Evolutionary conservation across 1,284 basidiomycete species (phyloP).

Genomic region (Apiotrichum laibachii): DNA sequence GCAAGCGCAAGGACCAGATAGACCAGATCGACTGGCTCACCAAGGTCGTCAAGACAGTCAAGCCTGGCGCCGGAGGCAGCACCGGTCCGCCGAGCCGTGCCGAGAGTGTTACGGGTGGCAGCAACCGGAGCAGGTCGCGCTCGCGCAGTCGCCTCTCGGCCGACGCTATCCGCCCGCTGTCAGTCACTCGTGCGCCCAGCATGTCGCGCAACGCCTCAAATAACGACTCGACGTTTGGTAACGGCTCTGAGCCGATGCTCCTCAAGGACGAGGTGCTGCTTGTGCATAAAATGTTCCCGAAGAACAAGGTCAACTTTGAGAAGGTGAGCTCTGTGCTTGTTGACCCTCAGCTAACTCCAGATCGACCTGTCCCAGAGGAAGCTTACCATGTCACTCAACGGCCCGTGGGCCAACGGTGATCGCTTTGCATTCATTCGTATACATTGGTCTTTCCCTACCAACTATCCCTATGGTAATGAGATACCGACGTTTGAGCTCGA

Average conservation of each 20-base stretch:
- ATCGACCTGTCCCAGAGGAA: conserved; percentile 74
- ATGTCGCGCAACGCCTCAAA: conserved; percentile 4
- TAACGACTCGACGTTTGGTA: conserved; percentile 19
- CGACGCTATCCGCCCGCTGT: conserved; percentile 7
- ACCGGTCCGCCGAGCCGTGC: conserved; percentile 13
- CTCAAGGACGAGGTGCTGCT: conserved; percentile 82
- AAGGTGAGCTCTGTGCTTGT: conserved; percentile 58
- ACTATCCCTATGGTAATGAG: conserved; percentile 70
- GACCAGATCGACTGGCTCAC: conserved; percentile 52
- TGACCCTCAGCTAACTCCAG: conserved; percentile 49
- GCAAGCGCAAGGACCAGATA: conserved; percentile 35
- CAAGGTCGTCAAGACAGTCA: conserved; percentile 39
- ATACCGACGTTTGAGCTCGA: conserved; percentile 78
- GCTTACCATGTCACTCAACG: conserved; percentile 80
- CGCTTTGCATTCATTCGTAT: conserved; percentile 63
- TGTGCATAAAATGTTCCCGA: conserved; percentile 66
- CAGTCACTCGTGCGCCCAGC: conserved; percentile 8
- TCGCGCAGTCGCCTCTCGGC: conserved; percentile 8
- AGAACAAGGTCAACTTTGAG: conserved; percentile 74
- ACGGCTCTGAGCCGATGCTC: conserved; percentile 54
- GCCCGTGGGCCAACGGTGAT: conserved; percentile 81
- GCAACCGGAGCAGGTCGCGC: conserved; percentile 32
- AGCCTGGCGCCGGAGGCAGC: conserved; percentile 1
- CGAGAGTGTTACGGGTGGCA: conserved; percentile 5
- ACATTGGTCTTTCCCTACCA: conserved; percentile 82